phyloP scores from a whole-genome alignment of 306 rosid genomes.

The Sphenostylis stenocarpa region DNA sequence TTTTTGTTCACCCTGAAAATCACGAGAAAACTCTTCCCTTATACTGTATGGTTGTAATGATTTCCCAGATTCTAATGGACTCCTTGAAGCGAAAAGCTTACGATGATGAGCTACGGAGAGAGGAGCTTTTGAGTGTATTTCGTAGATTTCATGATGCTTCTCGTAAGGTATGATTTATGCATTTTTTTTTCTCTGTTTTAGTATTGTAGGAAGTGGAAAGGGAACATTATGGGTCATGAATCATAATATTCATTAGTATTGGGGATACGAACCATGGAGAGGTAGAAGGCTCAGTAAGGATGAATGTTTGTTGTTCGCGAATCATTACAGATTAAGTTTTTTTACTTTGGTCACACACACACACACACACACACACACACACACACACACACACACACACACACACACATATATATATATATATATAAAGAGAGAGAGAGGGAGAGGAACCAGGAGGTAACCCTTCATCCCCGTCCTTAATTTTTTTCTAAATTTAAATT shows the following conservation, averaged over 20 bases:
- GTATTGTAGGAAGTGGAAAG: not conserved
- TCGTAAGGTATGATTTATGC: conserved; percentile 53
- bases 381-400: no score
- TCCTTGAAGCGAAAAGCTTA: conserved; percentile 84
- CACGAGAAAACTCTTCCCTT: conserved; percentile 27
- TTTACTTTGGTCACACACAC: no score
- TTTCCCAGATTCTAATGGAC: conserved; percentile 81
- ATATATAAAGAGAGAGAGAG: no score
- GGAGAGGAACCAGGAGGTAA: no score
- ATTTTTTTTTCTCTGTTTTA: conserved; percentile 18
- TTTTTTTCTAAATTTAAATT: no score
- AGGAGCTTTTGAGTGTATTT: conserved; percentile 78
- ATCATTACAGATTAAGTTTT: conserved; percentile 17
- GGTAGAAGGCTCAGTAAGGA: no score
- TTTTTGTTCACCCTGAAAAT: conserved; percentile 17
- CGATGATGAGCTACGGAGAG: conserved; percentile 92
- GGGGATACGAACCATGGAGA: conserved; percentile 3
- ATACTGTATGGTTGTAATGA: conserved; percentile 30
- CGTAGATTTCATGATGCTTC: conserved; percentile 68
- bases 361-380: no score
- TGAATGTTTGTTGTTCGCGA: conserved; percentile 15
- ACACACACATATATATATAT: no score
- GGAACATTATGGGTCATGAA: not conserved
- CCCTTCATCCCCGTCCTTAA: no score
- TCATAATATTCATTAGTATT: not conserved